A percentile compares a stretch with the other conserved stretches of the same genome.
These are phyloP conservation scores for Saccharomyces paradoxus DNA, from an alignment of 805 yeast species.

Conservation along the genomic window DNA sequence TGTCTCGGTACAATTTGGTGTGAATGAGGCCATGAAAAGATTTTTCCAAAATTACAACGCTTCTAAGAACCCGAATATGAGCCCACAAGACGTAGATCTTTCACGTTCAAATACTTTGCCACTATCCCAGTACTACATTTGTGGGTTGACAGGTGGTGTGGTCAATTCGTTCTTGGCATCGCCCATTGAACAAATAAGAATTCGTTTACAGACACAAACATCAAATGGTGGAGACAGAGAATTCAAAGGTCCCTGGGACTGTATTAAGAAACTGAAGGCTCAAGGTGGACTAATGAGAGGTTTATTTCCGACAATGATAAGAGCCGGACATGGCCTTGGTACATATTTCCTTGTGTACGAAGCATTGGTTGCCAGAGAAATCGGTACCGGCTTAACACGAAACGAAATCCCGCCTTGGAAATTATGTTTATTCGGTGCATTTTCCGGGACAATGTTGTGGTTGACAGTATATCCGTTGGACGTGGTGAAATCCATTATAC, in stretches of 20 bases:
- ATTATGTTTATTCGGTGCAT: slow-evolving; percentile 79
- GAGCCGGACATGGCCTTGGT: slow-evolving; percentile 88
- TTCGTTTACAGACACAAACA: slow-evolving; percentile 76
- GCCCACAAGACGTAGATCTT: neutral
- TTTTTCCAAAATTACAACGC: slow-evolving; percentile 41
- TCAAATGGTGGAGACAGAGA: slow-evolving; percentile 39
- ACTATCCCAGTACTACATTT: slow-evolving; percentile 59
- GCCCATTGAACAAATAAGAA: slow-evolving; percentile 93
- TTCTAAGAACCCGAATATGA: slow-evolving; percentile 13
- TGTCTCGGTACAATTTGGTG: slow-evolving; percentile 93
- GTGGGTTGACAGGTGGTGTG: slow-evolving; percentile 89
- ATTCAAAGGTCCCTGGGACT: slow-evolving; percentile 47
- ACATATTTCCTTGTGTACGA: slow-evolving; percentile 85
- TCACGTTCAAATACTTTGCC: slow-evolving; percentile 31
- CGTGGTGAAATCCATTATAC: slow-evolving; percentile 83
- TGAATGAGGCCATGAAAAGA: slow-evolving; percentile 89
- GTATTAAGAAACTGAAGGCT: slow-evolving; percentile 42
- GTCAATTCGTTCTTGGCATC: slow-evolving; percentile 84
- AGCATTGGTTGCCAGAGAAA: slow-evolving; percentile 59
- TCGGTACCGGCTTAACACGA: slow-evolving; percentile 39
- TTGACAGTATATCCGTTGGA: slow-evolving; percentile 77
- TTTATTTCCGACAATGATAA: slow-evolving; percentile 65
- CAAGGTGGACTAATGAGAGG: slow-evolving; percentile 70
- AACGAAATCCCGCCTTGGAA: slow-evolving; percentile 81
- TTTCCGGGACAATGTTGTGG: slow-evolving; percentile 90